These are phyloP conservation scores for Colletotrichum eleusines DNA, from an alignment of 2,329 filamentous ascomycete genomes.

Conservation along the genomic window DNA sequence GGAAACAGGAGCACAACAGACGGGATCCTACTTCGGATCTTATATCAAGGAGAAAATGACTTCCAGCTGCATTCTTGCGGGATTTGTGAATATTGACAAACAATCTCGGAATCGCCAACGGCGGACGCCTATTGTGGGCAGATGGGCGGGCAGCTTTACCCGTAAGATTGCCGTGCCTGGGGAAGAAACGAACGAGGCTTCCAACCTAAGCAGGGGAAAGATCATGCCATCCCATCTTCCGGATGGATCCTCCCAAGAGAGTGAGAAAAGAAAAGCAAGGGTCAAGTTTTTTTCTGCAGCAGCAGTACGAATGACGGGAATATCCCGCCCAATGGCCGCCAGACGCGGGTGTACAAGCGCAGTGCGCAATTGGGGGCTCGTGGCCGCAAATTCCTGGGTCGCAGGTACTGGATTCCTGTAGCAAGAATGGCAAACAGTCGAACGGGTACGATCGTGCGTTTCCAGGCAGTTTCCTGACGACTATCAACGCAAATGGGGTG, in stretches of 20 bases:
- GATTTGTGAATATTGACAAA: conserved; percentile 33
- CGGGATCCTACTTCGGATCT: conserved; percentile 39
- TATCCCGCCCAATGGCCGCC: conserved; percentile 38
- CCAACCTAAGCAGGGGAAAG: conserved; percentile 19
- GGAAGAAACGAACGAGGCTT: conserved; percentile 33
- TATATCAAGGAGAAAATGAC: conserved; percentile 35
- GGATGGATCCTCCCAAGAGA: conserved; percentile 23
- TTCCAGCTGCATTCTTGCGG: conserved; percentile 17
- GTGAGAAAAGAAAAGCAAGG: background rate
- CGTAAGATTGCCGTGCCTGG: conserved; percentile 42
- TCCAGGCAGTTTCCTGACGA: conserved; percentile 36
- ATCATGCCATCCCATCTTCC: conserved; percentile 41
- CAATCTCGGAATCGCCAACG: conserved; percentile 32
- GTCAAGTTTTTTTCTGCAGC: conserved; percentile 33
- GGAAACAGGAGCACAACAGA: conserved; percentile 26
- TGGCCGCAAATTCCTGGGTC: conserved; percentile 4
- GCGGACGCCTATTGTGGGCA: conserved; percentile 42
- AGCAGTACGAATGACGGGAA: conserved; percentile 14
- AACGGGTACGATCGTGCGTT: conserved; percentile 34
- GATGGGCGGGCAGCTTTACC: conserved; percentile 37
- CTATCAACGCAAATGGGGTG: conserved; percentile 41
- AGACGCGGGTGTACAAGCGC: conserved; percentile 29
- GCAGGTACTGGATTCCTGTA: background rate
- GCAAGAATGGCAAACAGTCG: conserved; percentile 18
- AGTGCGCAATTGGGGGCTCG: background rate